A percentile compares a stretch with the other conserved stretches of the same genome.
Evolutionary conservation across 2,329 filamentous ascomycete genomes (phyloP).

Genomic region (Stemphylium lycopersici): DNA sequence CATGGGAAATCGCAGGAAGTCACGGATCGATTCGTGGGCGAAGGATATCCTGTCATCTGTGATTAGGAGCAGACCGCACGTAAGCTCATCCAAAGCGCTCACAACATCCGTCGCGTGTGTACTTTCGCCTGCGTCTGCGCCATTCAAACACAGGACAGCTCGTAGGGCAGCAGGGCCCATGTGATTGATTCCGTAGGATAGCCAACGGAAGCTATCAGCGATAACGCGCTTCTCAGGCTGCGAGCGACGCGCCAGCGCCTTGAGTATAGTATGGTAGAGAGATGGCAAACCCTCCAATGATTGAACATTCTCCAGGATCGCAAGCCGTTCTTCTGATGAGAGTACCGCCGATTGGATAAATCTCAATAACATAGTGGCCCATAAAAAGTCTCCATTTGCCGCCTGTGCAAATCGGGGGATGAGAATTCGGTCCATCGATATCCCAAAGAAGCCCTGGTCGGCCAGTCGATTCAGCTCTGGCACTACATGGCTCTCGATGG

Average conservation of each 20-base stretch:
- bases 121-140: conserved; percentile 4
- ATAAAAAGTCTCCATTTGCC: conserved; percentile 39
- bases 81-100: conserved; percentile 29
- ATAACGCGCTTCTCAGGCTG: conserved; percentile 29
- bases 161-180: conserved; percentile 27
- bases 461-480: conserved; percentile 32
- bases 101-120: conserved; percentile 11
- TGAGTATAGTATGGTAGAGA: conserved; percentile 31
- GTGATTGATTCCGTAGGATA: conserved; percentile 31
- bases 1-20: conserved; percentile 28
- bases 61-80: conserved; percentile 35
- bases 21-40: conserved; percentile 32
- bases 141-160: conserved; percentile 22
- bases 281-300: conserved; percentile 28
- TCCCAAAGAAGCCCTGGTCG: conserved; percentile 39
- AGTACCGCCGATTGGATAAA: conserved; percentile 33
- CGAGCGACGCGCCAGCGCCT: conserved; percentile 22
- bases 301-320: conserved; percentile 22
- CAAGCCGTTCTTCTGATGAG: conserved; percentile 33
- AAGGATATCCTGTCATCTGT: conserved; percentile 27
- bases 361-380: conserved; percentile 32
- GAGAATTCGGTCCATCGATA: conserved; percentile 31
- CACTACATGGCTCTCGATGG: conserved; percentile 26
- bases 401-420: conserved; percentile 23
- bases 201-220: conserved; percentile 33